Percentiles rank a stretch among this genome's conserved stretches.
phyloP scores from a whole-genome alignment of 192 early-diverging fungal species.

The Gorgonomyces haynaldii region DNA sequence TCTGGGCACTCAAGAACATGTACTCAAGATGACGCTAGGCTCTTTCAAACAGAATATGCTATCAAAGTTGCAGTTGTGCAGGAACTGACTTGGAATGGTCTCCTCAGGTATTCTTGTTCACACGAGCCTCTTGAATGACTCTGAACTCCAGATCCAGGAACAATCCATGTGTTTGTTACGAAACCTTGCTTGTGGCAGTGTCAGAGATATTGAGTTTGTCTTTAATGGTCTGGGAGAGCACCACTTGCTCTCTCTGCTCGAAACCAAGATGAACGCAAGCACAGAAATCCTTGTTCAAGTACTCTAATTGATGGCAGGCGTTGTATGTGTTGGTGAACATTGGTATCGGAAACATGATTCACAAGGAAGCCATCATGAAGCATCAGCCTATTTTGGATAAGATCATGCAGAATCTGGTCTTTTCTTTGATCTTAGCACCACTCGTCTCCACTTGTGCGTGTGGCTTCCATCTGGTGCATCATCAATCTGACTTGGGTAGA shows the following conservation, averaged over 20 bases:
- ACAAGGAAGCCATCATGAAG: conserved; percentile 51
- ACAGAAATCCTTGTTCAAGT: conserved; percentile 1
- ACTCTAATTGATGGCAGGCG: conserved; percentile 25
- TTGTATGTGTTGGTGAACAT: conserved; percentile 66
- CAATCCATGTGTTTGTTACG: conserved; percentile 63
- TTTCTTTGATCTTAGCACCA: conserved; percentile 33
- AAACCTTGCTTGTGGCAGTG: conserved; percentile 53
- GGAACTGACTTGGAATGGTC: conserved; percentile 46
- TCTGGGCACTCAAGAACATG: conserved; percentile 77
- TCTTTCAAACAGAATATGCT: conserved; percentile 55
- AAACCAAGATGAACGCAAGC: conserved; percentile 23
- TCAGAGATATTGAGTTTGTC: conserved; percentile 49
- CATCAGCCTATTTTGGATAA: conserved; percentile 12
- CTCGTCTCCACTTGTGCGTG: conserved; percentile 40
- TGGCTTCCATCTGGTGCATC: conserved; percentile 58
- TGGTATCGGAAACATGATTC: conserved; percentile 47
- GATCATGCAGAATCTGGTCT: conserved; percentile 25
- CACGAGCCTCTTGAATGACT: conserved; percentile 46
- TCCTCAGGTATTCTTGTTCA: conserved; percentile 25
- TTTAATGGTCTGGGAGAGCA: conserved; percentile 57
- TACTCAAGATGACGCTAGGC: no score
- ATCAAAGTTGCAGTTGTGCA: conserved; percentile 58
- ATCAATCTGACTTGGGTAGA: conserved; percentile 67
- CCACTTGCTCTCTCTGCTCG: conserved; percentile 47
- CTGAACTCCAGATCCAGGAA: conserved; percentile 52